Percentiles rank a stretch among this genome's conserved stretches.
Conservation (phyloP, 2,329 filamentous ascomycete genomes). For the Microascus cirrosus region DNA sequence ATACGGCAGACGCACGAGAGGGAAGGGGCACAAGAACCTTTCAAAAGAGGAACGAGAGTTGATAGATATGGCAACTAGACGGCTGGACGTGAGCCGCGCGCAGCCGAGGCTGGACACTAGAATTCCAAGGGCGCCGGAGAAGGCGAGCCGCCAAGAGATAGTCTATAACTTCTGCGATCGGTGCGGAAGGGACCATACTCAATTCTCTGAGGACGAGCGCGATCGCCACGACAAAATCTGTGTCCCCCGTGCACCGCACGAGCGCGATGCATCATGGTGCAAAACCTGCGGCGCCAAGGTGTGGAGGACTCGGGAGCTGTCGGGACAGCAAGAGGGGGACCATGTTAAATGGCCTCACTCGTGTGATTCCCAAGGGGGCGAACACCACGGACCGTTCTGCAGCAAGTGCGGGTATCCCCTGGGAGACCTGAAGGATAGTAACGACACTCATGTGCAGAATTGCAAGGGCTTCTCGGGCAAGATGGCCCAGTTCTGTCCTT, state of each 20-base stretch:
- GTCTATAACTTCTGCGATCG: slow-evolving; percentile 13
- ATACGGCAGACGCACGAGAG: neutral
- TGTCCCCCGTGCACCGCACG: slow-evolving; percentile 9
- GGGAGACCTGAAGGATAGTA: neutral
- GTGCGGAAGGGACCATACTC: slow-evolving; percentile 11
- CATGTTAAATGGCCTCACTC: slow-evolving; percentile 7
- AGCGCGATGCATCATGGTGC: slow-evolving; percentile 9
- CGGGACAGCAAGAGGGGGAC: slow-evolving; percentile 3
- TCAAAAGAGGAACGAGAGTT: too few relatives aligned
- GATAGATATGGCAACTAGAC: neutral
- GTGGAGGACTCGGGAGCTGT: slow-evolving; percentile 7
- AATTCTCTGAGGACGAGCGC: slow-evolving; percentile 9
- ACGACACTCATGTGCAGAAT: slow-evolving; percentile 8
- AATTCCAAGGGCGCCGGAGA: slow-evolving; percentile 1
- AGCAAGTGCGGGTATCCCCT: slow-evolving; percentile 8
- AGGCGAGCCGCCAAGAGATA: slow-evolving; percentile 7
- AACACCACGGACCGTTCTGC: slow-evolving; percentile 6
- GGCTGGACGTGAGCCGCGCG: neutral
- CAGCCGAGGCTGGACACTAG: neutral
- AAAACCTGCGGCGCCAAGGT: slow-evolving; percentile 7
- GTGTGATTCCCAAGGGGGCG: slow-evolving; percentile 5
- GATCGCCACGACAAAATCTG: slow-evolving; percentile 11
- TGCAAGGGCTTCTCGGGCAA: slow-evolving; percentile 10
- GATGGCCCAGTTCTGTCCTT: slow-evolving; percentile 11
- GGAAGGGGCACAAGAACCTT: too few relatives aligned